A percentile compares a stretch with the other conserved stretches of the same genome.
Conservation (phyloP, 768 basidiomycete genomes). For the Pholiota molesta region DNA sequence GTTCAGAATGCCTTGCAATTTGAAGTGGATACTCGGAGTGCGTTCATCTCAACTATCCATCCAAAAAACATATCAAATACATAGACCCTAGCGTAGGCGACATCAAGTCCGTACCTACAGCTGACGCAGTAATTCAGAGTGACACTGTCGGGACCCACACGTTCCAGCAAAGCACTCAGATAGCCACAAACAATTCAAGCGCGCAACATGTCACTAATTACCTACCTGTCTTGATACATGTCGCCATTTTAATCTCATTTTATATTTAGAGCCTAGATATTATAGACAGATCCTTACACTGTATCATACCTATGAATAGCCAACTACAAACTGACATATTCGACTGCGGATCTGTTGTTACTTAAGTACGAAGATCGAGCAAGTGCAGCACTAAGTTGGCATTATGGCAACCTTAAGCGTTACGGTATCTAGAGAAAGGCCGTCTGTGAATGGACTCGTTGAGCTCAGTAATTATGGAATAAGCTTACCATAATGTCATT, state of each 20-base stretch:
- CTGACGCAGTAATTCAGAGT: not conserved
- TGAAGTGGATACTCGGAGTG: not conserved
- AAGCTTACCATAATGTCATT: not conserved
- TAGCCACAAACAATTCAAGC: not conserved
- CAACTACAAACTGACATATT: not conserved
- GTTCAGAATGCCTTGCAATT: constrained; percentile 32
- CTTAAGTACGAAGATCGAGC: no score
- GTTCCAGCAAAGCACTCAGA: not conserved
- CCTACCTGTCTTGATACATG: not conserved
- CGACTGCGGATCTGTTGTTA: no score
- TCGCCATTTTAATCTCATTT: constrained; percentile 2
- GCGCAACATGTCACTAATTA: not conserved
- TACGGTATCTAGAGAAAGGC: not conserved
- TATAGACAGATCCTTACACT: not conserved
- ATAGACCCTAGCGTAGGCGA: not conserved
- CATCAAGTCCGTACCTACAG: not conserved
- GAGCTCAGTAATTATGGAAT: no score
- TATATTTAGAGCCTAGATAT: not conserved
- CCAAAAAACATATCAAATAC: not conserved
- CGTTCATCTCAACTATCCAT: not conserved
- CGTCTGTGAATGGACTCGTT: no score
- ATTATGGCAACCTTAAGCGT: no score
- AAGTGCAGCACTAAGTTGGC: no score
- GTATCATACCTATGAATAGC: not conserved
- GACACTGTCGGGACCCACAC: not conserved